These are phyloP conservation scores for Limtongozyma cylindracea DNA, from an alignment of 805 yeast species.

Conservation along the genomic window DNA sequence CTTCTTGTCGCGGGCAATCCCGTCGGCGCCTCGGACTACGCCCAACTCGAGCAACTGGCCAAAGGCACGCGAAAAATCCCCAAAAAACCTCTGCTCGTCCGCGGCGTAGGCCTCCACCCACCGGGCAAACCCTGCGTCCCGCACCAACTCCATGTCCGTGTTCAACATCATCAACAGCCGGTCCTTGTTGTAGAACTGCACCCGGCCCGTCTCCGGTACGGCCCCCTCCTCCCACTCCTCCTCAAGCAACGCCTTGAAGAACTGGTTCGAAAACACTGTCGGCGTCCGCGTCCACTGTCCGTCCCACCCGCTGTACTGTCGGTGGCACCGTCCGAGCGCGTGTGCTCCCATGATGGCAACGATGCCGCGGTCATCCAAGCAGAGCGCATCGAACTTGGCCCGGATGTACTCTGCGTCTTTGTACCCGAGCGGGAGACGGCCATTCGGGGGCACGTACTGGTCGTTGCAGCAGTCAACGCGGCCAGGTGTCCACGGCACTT, in stretches of 20 bases:
- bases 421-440: constrained; percentile 56
- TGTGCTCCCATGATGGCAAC: constrained; percentile 60
- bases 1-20: too few species aligned
- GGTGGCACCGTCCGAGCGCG: constrained; percentile 54
- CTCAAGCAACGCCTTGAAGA: constrained; percentile 16
- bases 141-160: constrained; percentile 47
- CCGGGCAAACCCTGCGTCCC: constrained; percentile 28
- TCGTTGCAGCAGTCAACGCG: constrained; percentile 30
- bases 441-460: constrained; percentile 31
- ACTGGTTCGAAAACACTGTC: constrained; percentile 50
- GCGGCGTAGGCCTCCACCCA: constrained; percentile 47
- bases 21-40: constrained; percentile 14
- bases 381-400: constrained; percentile 16
- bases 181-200: constrained; percentile 34
- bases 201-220: constrained; percentile 23
- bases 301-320: constrained; percentile 48
- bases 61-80: constrained; percentile 42
- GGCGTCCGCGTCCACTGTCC: constrained; percentile 84
- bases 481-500: constrained; percentile 65
- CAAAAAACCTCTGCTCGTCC: constrained; percentile 33
- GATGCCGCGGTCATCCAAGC: constrained; percentile 18
- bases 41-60: constrained; percentile 58
- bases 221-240: constrained; percentile 20
- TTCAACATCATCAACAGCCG: constrained; percentile 65
- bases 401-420: constrained; percentile 39